Conservation (phyloP, 2,329 filamentous ascomycete species). For the Xylaria sp. region DNA sequence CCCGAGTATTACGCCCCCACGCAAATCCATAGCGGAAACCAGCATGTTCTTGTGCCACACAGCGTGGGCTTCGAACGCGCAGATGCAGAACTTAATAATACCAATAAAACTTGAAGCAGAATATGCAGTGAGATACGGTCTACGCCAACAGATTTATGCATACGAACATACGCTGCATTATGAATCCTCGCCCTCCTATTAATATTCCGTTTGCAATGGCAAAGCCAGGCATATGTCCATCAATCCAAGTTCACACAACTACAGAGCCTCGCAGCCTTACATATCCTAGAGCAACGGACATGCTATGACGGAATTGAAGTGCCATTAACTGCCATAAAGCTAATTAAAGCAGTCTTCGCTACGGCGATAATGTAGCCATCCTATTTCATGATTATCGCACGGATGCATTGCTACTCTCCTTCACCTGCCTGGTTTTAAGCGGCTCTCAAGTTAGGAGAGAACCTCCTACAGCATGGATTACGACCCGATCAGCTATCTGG, state of each 20-base stretch:
- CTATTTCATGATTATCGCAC: not conserved
- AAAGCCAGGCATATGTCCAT: not conserved
- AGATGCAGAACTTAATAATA: too few relatives aligned
- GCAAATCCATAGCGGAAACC: too few relatives aligned
- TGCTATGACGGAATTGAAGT: not conserved
- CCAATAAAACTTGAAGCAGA: not conserved
- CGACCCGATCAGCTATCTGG: constrained; percentile 37
- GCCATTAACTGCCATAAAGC: not conserved
- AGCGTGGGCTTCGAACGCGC: not conserved
- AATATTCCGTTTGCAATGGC: not conserved
- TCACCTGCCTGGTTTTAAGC: not conserved
- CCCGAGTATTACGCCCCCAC: too few relatives aligned
- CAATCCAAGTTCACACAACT: not conserved
- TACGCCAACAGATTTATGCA: constrained; percentile 8
- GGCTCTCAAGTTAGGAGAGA: not conserved
- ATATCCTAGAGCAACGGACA: not conserved
- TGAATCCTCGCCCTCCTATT: not conserved
- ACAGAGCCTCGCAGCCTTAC: not conserved
- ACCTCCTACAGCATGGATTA: constrained; percentile 35
- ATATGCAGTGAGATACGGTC: constrained; percentile 9
- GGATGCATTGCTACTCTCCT: not conserved
- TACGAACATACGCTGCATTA: not conserved
- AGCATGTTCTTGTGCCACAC: too few relatives aligned
- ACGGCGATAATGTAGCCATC: not conserved
- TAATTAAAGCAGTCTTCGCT: not conserved